phyloP scores from a whole-genome alignment of 164 flowering plant species.

The Sextonia rubra region DNA sequence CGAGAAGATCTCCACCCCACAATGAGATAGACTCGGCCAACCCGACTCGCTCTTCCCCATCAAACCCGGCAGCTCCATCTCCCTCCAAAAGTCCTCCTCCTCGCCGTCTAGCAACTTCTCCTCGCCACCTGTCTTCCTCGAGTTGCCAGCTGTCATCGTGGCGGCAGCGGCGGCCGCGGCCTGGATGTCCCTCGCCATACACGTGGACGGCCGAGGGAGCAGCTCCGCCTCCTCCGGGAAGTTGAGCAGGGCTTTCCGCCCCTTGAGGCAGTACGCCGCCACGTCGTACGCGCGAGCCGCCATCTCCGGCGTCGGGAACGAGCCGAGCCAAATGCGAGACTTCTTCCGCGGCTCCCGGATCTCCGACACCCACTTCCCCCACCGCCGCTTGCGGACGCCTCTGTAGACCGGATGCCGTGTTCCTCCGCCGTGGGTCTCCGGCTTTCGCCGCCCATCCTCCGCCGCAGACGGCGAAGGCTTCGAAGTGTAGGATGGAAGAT shows the following conservation, averaged over 20 bases:
- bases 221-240: conserved; percentile 58
- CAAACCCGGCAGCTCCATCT: conserved; percentile 60
- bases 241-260: conserved; percentile 51
- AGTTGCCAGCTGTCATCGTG: not conserved
- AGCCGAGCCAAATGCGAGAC: conserved; percentile 71
- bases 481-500: not conserved
- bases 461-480: not conserved
- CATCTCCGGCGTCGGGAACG: conserved; percentile 71
- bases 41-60: not conserved
- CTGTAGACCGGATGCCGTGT: conserved; percentile 57
- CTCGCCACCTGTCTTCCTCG: conserved; percentile 7
- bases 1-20: conserved; percentile 1
- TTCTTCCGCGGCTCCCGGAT: conserved; percentile 73
- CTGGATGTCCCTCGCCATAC: conserved; percentile 57
- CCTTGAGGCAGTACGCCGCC: conserved; percentile 56
- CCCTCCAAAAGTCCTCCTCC: conserved; percentile 55
- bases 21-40: not conserved
- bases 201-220: conserved; percentile 48
- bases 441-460: not conserved
- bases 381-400: conserved; percentile 64
- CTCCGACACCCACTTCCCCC: conserved; percentile 87
- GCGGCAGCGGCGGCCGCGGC: conserved; percentile 44
- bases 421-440: conserved; percentile 13
- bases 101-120: not conserved
- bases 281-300: conserved; percentile 78